A percentile compares a stretch with the other conserved stretches of the same genome.
These are phyloP conservation scores for Adenanthera pavonina DNA, from an alignment of 306 rosid genomes.

Conservation along the genomic window DNA sequence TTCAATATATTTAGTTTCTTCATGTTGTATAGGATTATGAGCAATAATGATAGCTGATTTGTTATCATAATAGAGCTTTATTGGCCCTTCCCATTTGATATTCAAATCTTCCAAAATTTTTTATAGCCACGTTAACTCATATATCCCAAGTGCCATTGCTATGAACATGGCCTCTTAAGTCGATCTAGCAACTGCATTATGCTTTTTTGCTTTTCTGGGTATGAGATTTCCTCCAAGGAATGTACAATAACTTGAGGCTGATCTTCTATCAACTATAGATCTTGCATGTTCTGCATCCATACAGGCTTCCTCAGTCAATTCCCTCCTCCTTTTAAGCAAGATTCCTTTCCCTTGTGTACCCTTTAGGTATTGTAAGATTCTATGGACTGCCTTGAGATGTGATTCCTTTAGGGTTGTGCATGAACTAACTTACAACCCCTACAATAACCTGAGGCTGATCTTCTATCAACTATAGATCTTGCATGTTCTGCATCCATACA, in stretches of 20 bases:
- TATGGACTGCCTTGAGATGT: neutral
- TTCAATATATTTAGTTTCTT: no score
- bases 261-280: neutral
- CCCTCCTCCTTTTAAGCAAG: neutral
- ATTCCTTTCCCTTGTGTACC: neutral
- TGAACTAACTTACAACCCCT: neutral
- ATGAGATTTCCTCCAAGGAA: no score
- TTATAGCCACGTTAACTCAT: neutral
- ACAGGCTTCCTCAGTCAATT: neutral
- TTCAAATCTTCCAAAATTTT: neutral
- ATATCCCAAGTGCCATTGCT: neutral
- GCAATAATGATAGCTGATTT: no score
- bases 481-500: neutral
- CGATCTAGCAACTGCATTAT: no score
- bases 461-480: neutral
- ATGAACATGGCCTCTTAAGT: no score
- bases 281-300: neutral
- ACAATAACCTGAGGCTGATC: neutral
- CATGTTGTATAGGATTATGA: no score
- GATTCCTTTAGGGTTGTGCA: neutral
- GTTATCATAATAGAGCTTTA: neutral
- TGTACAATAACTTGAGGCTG: neutral
- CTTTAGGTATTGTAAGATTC: neutral
- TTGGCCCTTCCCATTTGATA: neutral
- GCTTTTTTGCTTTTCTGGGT: no score